Percentiles rank a stretch among this genome's conserved stretches.
Conservation (phyloP, 345 rosid genomes). For the Salix udensis region DNA sequence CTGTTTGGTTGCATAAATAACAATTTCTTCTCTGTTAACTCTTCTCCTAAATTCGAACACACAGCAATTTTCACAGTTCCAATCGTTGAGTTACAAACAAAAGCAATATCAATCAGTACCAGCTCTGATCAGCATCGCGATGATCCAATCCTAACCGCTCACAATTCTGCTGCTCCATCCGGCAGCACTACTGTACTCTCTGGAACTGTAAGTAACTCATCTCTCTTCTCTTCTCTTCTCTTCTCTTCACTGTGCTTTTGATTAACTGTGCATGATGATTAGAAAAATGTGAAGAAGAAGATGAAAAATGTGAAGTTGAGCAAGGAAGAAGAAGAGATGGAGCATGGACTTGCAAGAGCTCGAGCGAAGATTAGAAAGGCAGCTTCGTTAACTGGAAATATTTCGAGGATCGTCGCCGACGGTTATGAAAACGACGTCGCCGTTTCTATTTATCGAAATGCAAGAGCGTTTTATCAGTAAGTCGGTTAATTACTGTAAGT, state of each 20-base stretch:
- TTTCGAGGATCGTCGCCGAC: constrained; percentile 10
- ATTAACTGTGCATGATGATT: background rate
- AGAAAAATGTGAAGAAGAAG: constrained; percentile 7
- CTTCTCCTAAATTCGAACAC: constrained; percentile 13
- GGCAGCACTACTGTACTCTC: too few species aligned
- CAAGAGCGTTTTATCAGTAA: constrained; percentile 57
- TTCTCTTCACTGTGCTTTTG: background rate
- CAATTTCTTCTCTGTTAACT: background rate
- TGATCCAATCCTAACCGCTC: constrained; percentile 32
- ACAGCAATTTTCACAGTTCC: constrained; percentile 13
- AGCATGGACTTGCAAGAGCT: constrained; percentile 57
- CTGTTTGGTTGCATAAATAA: constrained; percentile 7
- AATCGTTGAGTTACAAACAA: constrained; percentile 28
- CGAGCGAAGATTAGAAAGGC: constrained; percentile 58
- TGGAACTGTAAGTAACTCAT: too few species aligned
- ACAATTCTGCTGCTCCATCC: constrained; percentile 12
- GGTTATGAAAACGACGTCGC: constrained; percentile 13
- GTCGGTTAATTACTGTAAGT: background rate
- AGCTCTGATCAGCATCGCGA: constrained; percentile 14
- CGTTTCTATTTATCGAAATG: constrained; percentile 48
- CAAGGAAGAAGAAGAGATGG: constrained; percentile 34
- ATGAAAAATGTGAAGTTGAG: constrained; percentile 34
- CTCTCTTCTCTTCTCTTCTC: background rate
- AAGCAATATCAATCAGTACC: background rate
- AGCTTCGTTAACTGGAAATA: constrained; percentile 14